Percentiles rank a stretch among this genome's conserved stretches.
Evolutionary conservation across 2,329 filamentous ascomycete genomes (phyloP).

Genomic region (Arthrinium puccinioides): DNA sequence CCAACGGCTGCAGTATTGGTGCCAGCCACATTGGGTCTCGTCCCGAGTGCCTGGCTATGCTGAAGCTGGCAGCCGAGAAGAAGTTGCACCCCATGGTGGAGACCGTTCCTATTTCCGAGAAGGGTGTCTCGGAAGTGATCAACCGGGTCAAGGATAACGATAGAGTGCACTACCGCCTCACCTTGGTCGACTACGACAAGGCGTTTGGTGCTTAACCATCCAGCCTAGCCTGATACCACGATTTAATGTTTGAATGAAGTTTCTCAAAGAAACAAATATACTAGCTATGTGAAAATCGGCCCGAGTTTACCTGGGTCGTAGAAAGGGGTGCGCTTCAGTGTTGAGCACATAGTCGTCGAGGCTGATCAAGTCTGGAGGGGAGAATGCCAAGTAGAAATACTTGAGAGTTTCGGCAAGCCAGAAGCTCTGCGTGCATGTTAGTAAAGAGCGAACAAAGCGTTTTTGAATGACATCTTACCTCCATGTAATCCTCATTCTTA

Average conservation of each 20-base stretch:
- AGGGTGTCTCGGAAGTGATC: constrained; percentile 63
- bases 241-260: not conserved
- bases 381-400: constrained; percentile 33
- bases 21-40: constrained; percentile 55
- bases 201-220: constrained; percentile 40
- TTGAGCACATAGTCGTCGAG: constrained; percentile 53
- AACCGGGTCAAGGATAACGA: constrained; percentile 63
- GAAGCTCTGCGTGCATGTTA: constrained; percentile 40
- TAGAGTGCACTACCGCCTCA: constrained; percentile 61
- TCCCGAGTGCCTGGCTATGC: constrained; percentile 50
- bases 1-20: constrained; percentile 27
- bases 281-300: too few relatives aligned
- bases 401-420: constrained; percentile 61
- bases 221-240: too few relatives aligned
- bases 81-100: constrained; percentile 40
- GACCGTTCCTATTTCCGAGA: constrained; percentile 57
- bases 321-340: constrained; percentile 30
- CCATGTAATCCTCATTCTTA: constrained; percentile 35
- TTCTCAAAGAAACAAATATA: too few relatives aligned
- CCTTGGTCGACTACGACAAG: constrained; percentile 61
- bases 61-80: constrained; percentile 52
- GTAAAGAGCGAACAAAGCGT: not conserved
- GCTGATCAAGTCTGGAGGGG: constrained; percentile 44
- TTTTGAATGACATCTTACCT: constrained; percentile 13
- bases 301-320: constrained; percentile 6